Evolutionary conservation across 2,329 filamentous ascomycete species (phyloP).

Genomic region (Rhynchosporium graminicola): DNA sequence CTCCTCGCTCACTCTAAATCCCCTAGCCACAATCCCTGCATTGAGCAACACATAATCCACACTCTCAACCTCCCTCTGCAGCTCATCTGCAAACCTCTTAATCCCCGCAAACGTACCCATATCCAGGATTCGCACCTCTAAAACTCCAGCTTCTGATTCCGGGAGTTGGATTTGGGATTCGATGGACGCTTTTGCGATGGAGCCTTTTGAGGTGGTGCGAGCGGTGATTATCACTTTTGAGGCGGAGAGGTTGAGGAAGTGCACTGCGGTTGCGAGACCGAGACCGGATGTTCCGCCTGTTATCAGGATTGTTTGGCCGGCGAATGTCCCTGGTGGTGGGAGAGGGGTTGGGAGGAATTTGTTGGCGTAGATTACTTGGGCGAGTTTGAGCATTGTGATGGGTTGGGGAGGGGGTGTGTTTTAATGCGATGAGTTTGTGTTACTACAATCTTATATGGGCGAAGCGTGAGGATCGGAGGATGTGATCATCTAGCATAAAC

Average conservation of each 20-base stretch:
- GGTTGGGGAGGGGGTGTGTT: neutral
- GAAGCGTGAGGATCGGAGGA: neutral
- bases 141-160: conserved; percentile 23
- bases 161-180: conserved; percentile 33
- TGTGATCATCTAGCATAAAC: no score
- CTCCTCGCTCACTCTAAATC: conserved; percentile 36
- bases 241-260: conserved; percentile 46
- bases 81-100: conserved; percentile 31
- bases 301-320: conserved; percentile 42
- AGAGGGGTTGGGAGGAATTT: conserved; percentile 34
- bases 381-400: conserved; percentile 22
- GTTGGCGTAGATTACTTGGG: conserved; percentile 30
- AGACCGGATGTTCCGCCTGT: conserved; percentile 47
- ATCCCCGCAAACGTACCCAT: conserved; percentile 33
- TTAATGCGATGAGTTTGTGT: neutral
- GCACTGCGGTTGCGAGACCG: conserved; percentile 45
- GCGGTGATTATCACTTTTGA: conserved; percentile 45
- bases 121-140: conserved; percentile 34
- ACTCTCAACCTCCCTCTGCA: conserved; percentile 30
- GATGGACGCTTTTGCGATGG: conserved; percentile 43
- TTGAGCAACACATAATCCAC: conserved; percentile 40
- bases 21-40: conserved; percentile 34
- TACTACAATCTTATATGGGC: no score
- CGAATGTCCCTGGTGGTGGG: conserved; percentile 33
- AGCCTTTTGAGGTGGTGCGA: conserved; percentile 43